phyloP scores from a whole-genome alignment of 371 early-diverging fungal species.

The Paraphysoderma sedebokerense region DNA sequence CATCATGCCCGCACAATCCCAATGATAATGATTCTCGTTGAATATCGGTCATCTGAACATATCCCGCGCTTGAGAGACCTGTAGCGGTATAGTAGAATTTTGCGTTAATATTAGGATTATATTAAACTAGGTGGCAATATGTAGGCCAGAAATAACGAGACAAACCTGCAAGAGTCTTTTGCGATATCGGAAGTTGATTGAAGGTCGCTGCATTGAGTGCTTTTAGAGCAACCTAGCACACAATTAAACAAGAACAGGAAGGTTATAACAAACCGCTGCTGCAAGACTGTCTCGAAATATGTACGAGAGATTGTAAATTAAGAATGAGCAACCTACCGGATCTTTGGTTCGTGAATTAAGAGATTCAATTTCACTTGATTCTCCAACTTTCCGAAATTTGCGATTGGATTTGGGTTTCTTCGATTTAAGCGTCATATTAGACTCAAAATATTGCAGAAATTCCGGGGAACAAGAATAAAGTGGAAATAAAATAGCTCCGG shows the following conservation, averaged over 20 bases:
- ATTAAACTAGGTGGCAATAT: no score
- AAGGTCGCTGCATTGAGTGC: constrained; percentile 12
- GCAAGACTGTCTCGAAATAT: no score
- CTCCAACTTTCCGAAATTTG: constrained; percentile 8
- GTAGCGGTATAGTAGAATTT: no score
- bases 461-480: no score
- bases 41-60: constrained; percentile 90
- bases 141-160: no score
- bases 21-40: constrained; percentile 85
- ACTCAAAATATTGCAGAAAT: no score
- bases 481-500: no score
- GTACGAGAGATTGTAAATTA: no score
- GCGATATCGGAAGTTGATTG: constrained; percentile 47
- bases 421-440: no score
- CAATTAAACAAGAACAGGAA: neutral
- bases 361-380: constrained; percentile 3
- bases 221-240: neutral
- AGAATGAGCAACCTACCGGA: neutral
- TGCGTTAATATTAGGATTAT: no score
- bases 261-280: neutral
- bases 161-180: constrained; percentile 41
- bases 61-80: constrained; percentile 58
- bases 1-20: constrained; percentile 68
- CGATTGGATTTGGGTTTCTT: no score
- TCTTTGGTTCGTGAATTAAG: constrained; percentile 8